Evolutionary conservation across 345 rosid genomes (phyloP), one percentile per base, ranked within the genome.

Genomic region (Garcia nutans): DNA sequence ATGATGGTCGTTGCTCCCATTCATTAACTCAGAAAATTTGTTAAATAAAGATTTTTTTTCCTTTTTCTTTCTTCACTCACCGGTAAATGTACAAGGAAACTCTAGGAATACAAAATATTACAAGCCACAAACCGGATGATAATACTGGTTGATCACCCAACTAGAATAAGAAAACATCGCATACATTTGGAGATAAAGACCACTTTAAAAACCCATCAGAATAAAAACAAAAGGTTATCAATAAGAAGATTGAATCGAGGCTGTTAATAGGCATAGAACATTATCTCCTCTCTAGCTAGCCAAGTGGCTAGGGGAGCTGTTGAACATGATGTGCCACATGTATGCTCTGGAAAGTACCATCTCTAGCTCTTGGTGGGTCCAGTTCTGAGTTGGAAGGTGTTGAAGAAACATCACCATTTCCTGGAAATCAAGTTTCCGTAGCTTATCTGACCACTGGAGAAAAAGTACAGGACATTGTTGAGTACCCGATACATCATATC

Each of bases 351-450:
- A 91, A 56, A 96, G 89, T 56, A 92, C 98, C 96, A 90, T 88
- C 80, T 96, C 99, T 1, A 96, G 94, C 76, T 96, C 98, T 78
- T 87, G 89, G 76, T 90, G 90, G 8, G 92, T 81, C 99, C 97
- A 93, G 80, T 84, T 91, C 26, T 88, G 84, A 12, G 99, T 96
- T 1, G 99, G 97, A 57, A 93, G 92, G 82, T 96, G 99, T 78
- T 93, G 99, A 70, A 93, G 91, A 87, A 93, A 92, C 99, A 96
- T 96, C 71, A 93, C 98, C 97, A 96, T 85, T 75, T 93, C 99
- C 81, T 93, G 98, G 82, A 96, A 96, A 79, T 96, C 99, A 24
- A 96, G 93, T 87, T 91, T 88, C 89, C 84, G 91, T 69, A 96
- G 90, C 79, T 84, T 84, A 26, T 92, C 95, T 23, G 99, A 92